Conservation (phyloP, 2,329 filamentous ascomycete genomes). For the Stachybotrys echinatus region DNA sequence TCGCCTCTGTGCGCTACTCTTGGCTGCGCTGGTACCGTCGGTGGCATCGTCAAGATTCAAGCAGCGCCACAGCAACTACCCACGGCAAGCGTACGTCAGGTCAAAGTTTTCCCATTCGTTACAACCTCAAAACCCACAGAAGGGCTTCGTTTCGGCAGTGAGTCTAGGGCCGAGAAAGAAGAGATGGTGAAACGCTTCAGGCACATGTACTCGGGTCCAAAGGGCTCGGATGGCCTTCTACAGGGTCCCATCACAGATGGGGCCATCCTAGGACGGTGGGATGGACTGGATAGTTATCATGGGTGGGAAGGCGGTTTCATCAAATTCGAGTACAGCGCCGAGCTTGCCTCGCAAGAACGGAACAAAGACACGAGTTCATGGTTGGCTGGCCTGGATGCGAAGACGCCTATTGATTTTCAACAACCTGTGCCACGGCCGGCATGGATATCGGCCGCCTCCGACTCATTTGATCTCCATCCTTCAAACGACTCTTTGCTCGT, state of each 20-base stretch:
- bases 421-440: slow-evolving; percentile 62
- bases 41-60: slow-evolving; percentile 82
- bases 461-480: slow-evolving; percentile 49
- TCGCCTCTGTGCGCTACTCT: slow-evolving; percentile 69
- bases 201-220: slow-evolving; percentile 60
- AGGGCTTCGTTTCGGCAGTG: slow-evolving; percentile 80
- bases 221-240: slow-evolving; percentile 57
- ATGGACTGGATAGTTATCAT: slow-evolving; percentile 46
- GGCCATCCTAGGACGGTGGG: slow-evolving; percentile 61
- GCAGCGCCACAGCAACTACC: slow-evolving; percentile 70
- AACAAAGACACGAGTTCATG: slow-evolving; percentile 54
- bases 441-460: slow-evolving; percentile 41
- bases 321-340: slow-evolving; percentile 56
- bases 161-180: slow-evolving; percentile 77
- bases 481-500: slow-evolving; percentile 61
- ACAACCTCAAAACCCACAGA: slow-evolving; percentile 50
- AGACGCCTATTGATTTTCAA: slow-evolving; percentile 70
- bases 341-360: slow-evolving; percentile 29
- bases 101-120: slow-evolving; percentile 81
- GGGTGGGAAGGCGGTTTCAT: slow-evolving; percentile 82
- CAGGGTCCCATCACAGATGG: slow-evolving; percentile 87
- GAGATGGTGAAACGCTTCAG: slow-evolving; percentile 68
- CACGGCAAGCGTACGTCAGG: slow-evolving; percentile 54
- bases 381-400: slow-evolving; percentile 73
- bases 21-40: slow-evolving; percentile 67